Evolutionary conservation across 106 monocot species (phyloP).

Genomic region (Dendrobium huoshanense): DNA sequence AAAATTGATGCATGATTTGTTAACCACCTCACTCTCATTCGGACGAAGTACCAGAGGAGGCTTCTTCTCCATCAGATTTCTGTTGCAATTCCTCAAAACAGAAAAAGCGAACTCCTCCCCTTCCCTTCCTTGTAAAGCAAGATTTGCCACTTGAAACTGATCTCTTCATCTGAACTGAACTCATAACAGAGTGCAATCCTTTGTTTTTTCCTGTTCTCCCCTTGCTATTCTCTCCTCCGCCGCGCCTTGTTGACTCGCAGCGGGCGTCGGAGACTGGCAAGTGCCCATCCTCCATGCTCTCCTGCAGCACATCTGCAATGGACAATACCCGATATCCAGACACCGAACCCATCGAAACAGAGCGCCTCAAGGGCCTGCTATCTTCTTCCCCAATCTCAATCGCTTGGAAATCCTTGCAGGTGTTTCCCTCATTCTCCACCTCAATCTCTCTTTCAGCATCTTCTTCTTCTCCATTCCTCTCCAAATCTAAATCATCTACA

Average conservation of each 20-base stretch:
- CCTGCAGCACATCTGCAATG: constrained; percentile 26
- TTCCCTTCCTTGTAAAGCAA: constrained; percentile 17
- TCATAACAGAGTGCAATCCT: constrained; percentile 17
- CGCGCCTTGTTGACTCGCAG: neutral
- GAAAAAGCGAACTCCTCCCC: constrained; percentile 1
- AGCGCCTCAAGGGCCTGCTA: neutral
- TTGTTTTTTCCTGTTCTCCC: constrained; percentile 6
- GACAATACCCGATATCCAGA: constrained; percentile 5
- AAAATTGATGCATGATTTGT: no score
- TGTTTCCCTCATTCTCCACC: neutral
- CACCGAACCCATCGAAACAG: constrained; percentile 22
- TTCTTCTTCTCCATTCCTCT: neutral
- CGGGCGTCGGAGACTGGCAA: neutral
- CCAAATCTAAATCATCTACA: constrained; percentile 1
- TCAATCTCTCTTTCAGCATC: neutral
- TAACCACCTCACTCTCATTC: no score
- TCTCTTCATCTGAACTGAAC: constrained; percentile 25
- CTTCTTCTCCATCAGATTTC: neutral
- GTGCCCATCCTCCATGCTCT: constrained; percentile 25
- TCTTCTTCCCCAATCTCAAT: neutral
- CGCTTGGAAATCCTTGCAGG: neutral
- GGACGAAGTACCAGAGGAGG: no score
- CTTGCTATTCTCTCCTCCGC: neutral
- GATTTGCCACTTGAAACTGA: constrained; percentile 23
- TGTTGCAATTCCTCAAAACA: neutral